phyloP scores from a whole-genome alignment of 2,329 filamentous ascomycete genomes.

The Pestalotiopsis sp. region DNA sequence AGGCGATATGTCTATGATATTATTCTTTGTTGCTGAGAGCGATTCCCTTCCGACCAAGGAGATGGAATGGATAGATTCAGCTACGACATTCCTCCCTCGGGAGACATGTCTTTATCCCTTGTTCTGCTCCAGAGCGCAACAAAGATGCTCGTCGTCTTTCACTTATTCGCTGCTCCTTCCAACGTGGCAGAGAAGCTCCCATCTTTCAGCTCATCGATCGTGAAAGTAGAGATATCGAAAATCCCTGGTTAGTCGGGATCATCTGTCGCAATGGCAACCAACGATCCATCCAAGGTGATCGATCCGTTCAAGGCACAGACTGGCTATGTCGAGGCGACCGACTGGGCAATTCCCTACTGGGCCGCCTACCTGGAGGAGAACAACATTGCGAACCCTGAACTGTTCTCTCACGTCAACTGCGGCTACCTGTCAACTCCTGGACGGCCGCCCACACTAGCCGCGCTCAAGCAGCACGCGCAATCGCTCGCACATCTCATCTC shows the following conservation, averaged over 20 bases:
- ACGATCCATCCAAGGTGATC: conserved; percentile 7
- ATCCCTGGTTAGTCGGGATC: neutral
- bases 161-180: neutral
- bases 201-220: neutral
- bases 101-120: neutral
- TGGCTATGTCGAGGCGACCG: conserved; percentile 41
- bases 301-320: conserved; percentile 26
- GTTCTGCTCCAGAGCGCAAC: neutral
- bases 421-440: conserved; percentile 57
- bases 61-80: neutral
- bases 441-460: conserved; percentile 54
- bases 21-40: neutral
- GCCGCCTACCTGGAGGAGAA: conserved; percentile 40
- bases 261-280: neutral
- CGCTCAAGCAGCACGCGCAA: conserved; percentile 63
- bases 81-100: neutral
- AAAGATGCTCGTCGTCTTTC: neutral
- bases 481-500: conserved; percentile 57
- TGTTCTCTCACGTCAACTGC: conserved; percentile 57
- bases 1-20: neutral
- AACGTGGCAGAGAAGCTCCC: neutral
- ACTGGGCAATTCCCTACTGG: conserved; percentile 43
- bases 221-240: neutral
- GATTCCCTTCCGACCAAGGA: neutral
- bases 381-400: conserved; percentile 24